Conservation (phyloP, 805 yeast genomes). For the Lachancea thermotolerans region DNA sequence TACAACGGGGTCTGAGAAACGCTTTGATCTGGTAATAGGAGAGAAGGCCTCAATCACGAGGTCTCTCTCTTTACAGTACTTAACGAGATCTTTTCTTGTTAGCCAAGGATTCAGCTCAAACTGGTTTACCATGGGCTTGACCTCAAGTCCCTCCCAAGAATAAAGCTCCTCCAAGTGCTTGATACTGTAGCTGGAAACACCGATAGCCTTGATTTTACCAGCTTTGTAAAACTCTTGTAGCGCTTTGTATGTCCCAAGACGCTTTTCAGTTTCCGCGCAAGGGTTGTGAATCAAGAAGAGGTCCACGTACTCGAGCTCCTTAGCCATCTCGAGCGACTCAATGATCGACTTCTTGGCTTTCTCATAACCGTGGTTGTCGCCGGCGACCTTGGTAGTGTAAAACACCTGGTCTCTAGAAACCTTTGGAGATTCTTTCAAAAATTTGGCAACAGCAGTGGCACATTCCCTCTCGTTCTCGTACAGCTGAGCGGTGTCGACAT, state of each 20-base stretch:
- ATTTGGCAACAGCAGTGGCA: slow-evolving; percentile 45
- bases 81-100: slow-evolving; percentile 54
- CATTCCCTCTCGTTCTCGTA: slow-evolving; percentile 60
- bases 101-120: slow-evolving; percentile 83
- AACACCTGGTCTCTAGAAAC: slow-evolving; percentile 51
- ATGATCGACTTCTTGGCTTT: slow-evolving; percentile 55
- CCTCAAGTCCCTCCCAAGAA: slow-evolving; percentile 44
- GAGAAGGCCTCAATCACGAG: slow-evolving; percentile 66
- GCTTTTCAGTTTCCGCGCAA: slow-evolving; percentile 42
- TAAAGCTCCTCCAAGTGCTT: slow-evolving; percentile 44
- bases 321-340: slow-evolving; percentile 55
- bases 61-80: slow-evolving; percentile 46
- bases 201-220: slow-evolving; percentile 63
- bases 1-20: slow-evolving; percentile 44
- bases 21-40: slow-evolving; percentile 45
- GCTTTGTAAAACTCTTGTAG: slow-evolving; percentile 53
- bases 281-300: slow-evolving; percentile 18
- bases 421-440: slow-evolving; percentile 34
- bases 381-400: slow-evolving; percentile 76
- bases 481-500: slow-evolving; percentile 59
- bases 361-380: slow-evolving; percentile 63
- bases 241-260: slow-evolving; percentile 66
- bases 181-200: slow-evolving; percentile 67
- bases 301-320: slow-evolving; percentile 21
- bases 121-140: slow-evolving; percentile 68